phyloP scores from a whole-genome alignment of 75 land plant species.

The Ceratopteris richardii region DNA sequence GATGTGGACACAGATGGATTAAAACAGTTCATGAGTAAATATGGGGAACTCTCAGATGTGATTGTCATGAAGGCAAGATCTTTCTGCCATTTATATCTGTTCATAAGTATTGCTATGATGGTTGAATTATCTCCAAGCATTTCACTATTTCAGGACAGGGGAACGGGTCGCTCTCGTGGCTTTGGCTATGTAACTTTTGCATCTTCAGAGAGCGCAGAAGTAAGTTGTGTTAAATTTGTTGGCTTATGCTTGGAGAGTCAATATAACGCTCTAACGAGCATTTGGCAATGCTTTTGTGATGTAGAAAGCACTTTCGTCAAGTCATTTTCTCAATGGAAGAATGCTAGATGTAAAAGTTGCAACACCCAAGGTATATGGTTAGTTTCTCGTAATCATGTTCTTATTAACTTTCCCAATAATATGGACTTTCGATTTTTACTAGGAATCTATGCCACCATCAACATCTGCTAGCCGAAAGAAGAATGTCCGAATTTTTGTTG shows the following conservation, averaged over 20 bases:
- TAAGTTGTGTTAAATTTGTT: too few species aligned
- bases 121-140: too few species aligned
- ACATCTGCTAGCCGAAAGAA: slow-evolving; percentile 31
- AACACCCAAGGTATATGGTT: slow-evolving; percentile 88
- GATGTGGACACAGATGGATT: slow-evolving; percentile 49
- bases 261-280: neutral
- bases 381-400: neutral
- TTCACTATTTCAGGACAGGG: slow-evolving; percentile 36
- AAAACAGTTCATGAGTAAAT: slow-evolving; percentile 55
- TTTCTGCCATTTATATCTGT: neutral
- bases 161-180: slow-evolving; percentile 71
- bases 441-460: slow-evolving; percentile 52
- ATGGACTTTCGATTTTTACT: neutral
- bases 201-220: slow-evolving; percentile 64
- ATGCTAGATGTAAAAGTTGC: slow-evolving; percentile 75
- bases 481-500: slow-evolving; percentile 73
- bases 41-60: slow-evolving; percentile 66
- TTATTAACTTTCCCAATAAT: neutral
- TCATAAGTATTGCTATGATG: too few species aligned
- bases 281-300: too few species aligned
- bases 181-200: slow-evolving; percentile 79
- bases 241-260: too few species aligned
- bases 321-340: slow-evolving; percentile 58
- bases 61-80: slow-evolving; percentile 62
- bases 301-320: slow-evolving; percentile 48